Percentiles rank a stretch among this genome's conserved stretches.
phyloP scores from a whole-genome alignment of 495 filamentous ascomycete species.

The Achaetomiella virescens region DNA sequence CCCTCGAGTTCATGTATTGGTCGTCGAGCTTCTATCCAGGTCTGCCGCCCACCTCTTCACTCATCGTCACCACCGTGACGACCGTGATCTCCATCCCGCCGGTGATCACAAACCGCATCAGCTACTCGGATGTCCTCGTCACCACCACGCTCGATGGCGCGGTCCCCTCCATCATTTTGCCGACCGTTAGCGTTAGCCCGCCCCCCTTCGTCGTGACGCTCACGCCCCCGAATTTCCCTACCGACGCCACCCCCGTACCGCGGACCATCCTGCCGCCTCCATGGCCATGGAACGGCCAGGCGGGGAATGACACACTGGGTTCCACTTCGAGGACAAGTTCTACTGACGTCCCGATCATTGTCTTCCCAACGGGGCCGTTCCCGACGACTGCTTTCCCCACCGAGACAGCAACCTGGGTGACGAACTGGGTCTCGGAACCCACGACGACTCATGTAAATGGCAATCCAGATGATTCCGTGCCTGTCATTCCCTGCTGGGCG shows the following conservation, averaged over 20 bases:
- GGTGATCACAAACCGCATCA: neutral
- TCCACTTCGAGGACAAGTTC: too few species aligned
- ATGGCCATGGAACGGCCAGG: neutral
- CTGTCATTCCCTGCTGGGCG: constrained; percentile 6
- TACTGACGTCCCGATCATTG: neutral
- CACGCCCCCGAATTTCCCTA: neutral
- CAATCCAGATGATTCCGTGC: neutral
- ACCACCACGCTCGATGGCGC: neutral
- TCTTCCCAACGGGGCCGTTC: neutral
- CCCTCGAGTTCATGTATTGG: neutral
- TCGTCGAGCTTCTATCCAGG: neutral
- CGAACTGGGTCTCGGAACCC: neutral
- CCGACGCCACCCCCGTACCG: neutral
- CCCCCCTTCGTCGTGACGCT: neutral
- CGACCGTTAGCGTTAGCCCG: neutral
- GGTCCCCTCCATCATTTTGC: neutral
- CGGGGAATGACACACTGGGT: neutral
- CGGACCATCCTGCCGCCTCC: neutral
- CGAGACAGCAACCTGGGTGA: neutral
- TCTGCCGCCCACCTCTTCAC: too few species aligned
- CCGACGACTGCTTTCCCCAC: constrained; percentile 1
- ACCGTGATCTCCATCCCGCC: neutral
- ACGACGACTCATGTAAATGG: neutral
- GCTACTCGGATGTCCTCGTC: neutral
- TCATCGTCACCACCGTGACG: neutral